Percentiles rank a stretch among this genome's conserved stretches.
Evolutionary conservation across 2,329 filamentous ascomycete species (phyloP).

Genomic region (Aureobasidium lini): DNA sequence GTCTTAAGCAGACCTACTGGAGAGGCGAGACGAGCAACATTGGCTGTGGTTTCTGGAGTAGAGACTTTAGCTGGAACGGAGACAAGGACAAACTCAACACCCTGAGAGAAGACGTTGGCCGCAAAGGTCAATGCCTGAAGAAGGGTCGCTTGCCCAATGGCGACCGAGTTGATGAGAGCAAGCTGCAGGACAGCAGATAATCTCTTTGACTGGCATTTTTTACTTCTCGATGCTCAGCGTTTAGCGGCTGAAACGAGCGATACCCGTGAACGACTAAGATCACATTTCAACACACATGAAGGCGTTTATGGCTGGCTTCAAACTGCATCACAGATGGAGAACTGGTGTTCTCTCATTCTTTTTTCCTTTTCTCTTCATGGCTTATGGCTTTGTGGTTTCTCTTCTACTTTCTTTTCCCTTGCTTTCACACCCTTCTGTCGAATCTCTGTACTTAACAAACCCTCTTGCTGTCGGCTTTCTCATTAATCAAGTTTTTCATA

Average conservation of each 20-base stretch:
- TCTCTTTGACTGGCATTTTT: background rate
- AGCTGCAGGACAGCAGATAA: conserved; percentile 1
- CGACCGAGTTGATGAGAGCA: background rate
- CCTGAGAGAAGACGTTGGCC: conserved; percentile 31
- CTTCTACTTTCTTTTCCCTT: background rate
- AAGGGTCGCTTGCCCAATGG: conserved; percentile 7
- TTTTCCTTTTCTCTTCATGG: background rate
- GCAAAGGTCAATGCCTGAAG: conserved; percentile 32
- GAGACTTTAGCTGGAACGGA: conserved; percentile 29
- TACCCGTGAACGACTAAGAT: background rate
- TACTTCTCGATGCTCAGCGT: background rate
- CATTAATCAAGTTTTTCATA: too few relatives aligned
- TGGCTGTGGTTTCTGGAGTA: conserved; percentile 32
- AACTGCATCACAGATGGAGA: background rate
- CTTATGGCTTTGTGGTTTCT: background rate
- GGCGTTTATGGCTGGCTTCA: background rate
- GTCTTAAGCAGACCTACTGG: conserved; percentile 8
- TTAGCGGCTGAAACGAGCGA: background rate
- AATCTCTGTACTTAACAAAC: background rate
- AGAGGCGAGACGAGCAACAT: conserved; percentile 24
- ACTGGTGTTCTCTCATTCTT: background rate
- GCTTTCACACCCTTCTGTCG: background rate
- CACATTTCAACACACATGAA: background rate
- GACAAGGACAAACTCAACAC: conserved; percentile 26
- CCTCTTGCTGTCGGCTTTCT: background rate